Base-by-base conservation (phyloP, 768 basidiomycete species). In the Russula compacta region DNA sequence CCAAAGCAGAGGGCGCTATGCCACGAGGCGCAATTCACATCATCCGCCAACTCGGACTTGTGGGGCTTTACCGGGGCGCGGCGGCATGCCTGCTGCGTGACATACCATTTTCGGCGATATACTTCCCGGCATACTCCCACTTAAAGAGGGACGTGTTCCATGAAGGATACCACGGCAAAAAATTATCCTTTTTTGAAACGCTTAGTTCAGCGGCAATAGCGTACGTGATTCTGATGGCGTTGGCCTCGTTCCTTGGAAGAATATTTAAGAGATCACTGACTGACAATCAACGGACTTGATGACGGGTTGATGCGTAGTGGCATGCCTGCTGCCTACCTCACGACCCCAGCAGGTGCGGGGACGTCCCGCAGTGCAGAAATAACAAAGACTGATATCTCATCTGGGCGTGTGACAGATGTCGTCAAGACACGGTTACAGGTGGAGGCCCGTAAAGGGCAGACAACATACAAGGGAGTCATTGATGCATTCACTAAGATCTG, bases 371-470 rank as follows among this genome's bases (percentile, higher is more conserved):
- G n/a, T 36, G 38, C 39, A 38, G 54, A 33, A 53, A 53, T 61
- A 43, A 51, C 35, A 57, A 47, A 4, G 42, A 51, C 55, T 66
- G 52, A 67, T 59, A 59, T 62, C 19, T 36, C 33, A 35, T 29
- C 15, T 29, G 46, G 44, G 14, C 19, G 14, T 58, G 39, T 58
- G 60, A 61, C 71, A 89, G 95, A 99, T 74, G 97, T 98, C 63
- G 90, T 98, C 70, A 98, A 99, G 81, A 98, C 97, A 15, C 83
- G 95, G 50, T 76, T 98, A 66, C 95, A 98, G 72, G 87, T 92
- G 11, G 97, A 98, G 72, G 88, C 92, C 46, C 82, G 87, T 65
- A 86, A 88, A 69, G 97, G 97, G 11, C 84, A 98, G 71, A 89
- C 93, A 6, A 77, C 85, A 61, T 99, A 99, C 77, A 90, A 89